phyloP scores from a whole-genome alignment of 768 basidiomycete species.

The Amanita fuliginea region DNA sequence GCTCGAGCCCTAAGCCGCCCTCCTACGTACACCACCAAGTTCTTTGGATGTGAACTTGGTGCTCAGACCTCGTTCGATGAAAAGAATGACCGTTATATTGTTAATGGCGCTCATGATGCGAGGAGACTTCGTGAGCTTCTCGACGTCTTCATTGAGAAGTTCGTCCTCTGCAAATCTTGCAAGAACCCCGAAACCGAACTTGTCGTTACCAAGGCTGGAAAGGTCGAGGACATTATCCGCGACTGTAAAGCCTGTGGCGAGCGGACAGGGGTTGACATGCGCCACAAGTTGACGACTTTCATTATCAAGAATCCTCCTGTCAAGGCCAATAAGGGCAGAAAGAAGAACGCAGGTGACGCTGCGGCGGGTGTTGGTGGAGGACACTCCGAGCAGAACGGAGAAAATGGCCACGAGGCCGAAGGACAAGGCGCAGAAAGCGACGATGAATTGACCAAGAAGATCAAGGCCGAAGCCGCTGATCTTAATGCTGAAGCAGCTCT shows the following conservation, averaged over 20 bases:
- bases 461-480: slow-evolving; percentile 82
- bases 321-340: slow-evolving; percentile 67
- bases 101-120: slow-evolving; percentile 94
- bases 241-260: slow-evolving; percentile 99
- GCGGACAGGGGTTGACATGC: slow-evolving; percentile 86
- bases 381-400: slow-evolving; percentile 22
- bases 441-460: slow-evolving; percentile 81
- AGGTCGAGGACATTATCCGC: slow-evolving; percentile 76
- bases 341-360: slow-evolving; percentile 42
- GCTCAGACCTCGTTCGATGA: slow-evolving; percentile 96
- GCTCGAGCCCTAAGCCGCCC: slow-evolving; percentile 92
- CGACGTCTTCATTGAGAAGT: slow-evolving; percentile 96
- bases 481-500: slow-evolving; percentile 52
- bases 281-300: slow-evolving; percentile 93
- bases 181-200: slow-evolving; percentile 99
- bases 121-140: slow-evolving; percentile 89
- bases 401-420: slow-evolving; percentile 28
- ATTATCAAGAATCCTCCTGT: slow-evolving; percentile 97
- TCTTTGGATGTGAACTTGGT: slow-evolving; percentile 97
- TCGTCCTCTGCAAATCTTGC: slow-evolving; percentile 93
- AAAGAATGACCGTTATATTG: slow-evolving; percentile 96
- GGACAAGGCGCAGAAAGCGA: slow-evolving; percentile 66
- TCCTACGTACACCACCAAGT: slow-evolving; percentile 95
- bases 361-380: slow-evolving; percentile 34
- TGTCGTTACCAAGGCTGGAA: slow-evolving; percentile 74